Base-by-base conservation (phyloP, 2,329 filamentous ascomycete species). In the Cordyceps fumosorosea region DNA sequence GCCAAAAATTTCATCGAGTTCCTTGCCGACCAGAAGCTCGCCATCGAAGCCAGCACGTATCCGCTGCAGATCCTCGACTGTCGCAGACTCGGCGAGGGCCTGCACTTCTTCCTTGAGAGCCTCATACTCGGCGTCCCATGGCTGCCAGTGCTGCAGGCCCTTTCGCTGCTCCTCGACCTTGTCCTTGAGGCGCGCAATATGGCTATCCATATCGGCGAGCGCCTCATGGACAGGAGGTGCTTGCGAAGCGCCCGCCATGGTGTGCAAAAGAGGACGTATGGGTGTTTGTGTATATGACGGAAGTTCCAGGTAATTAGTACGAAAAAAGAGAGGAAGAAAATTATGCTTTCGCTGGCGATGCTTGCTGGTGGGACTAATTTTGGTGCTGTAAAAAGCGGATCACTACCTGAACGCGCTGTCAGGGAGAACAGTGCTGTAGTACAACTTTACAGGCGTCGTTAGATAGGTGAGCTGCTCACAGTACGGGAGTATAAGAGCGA, bases 71-170 rank as follows among this genome's bases (percentile, higher is more conserved):
- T 86, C 81, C 20, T 83, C 75, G 16, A 65, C 62, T 12, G 66
- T 55, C 34, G 76, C 75, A 61, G 82, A 74, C 56, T 78, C 76
- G 48, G 80, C 73, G 29, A 88, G 72, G 4, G 77, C 79, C 58
- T 85, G 76, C 34, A 98, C 83, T 69, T 96, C 91, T 72, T 96
- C 91, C 72, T 90, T 92, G 65, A 98, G 81, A 26, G 88, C 85
- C 71, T 96, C 91, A 74, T 98, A 98, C 73, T 98, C 93, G 54
- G 89, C 86, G 72, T 96, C 93, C 84, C 90, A 96, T 60, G 87
- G 88, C 66, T 90, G 89, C 93, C 93, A 99, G 77, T 96, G 89
- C 65, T 87, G 86, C 59, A 98, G 81, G 7, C 89, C 87, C 69
- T 89, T 85, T 61, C 85, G 85, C 22, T 98, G 83, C 72, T 91